phyloP scores from a whole-genome alignment of 331 rosid species.

The Telfairia occidentalis region DNA sequence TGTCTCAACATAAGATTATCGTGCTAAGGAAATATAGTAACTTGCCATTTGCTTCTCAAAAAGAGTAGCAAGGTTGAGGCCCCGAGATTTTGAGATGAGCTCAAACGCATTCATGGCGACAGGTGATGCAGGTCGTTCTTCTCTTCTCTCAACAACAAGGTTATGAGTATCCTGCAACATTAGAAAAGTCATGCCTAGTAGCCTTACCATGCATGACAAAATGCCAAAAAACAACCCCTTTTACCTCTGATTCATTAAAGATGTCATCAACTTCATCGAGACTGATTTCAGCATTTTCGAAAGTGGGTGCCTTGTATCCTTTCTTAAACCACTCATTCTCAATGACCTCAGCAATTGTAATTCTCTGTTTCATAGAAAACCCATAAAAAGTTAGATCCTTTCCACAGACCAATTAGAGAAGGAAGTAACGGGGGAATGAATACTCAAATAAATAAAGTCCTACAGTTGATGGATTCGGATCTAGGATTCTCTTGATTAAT shows the following conservation, averaged over 20 bases:
- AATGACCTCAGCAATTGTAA: conserved; percentile 63
- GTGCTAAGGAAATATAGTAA: background rate
- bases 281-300: conserved; percentile 58
- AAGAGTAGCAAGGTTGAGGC: conserved; percentile 74
- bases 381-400: background rate
- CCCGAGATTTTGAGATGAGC: conserved; percentile 86
- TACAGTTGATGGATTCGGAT: conserved; percentile 78
- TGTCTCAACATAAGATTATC: background rate
- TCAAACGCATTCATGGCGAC: conserved; percentile 92
- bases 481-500: conserved; percentile 75
- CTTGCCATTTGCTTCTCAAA: conserved; percentile 92
- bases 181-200: conserved; percentile 14
- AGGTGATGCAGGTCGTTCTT: conserved; percentile 44
- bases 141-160: conserved; percentile 73
- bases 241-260: conserved; percentile 53
- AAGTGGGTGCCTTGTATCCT: conserved; percentile 72
- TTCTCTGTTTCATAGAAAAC: conserved; percentile 48
- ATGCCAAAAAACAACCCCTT: conserved; percentile 6
- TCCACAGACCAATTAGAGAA: background rate
- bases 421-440: background rate
- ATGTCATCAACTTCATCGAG: conserved; percentile 66
- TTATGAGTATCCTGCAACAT: conserved; percentile 40
- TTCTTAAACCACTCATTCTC: conserved; percentile 95
- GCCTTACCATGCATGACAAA: conserved; percentile 1
- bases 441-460: conserved; percentile 18